Evolutionary conservation across 2,329 filamentous ascomycete genomes (phyloP).

Genomic region (Fusarium kyushuense): DNA sequence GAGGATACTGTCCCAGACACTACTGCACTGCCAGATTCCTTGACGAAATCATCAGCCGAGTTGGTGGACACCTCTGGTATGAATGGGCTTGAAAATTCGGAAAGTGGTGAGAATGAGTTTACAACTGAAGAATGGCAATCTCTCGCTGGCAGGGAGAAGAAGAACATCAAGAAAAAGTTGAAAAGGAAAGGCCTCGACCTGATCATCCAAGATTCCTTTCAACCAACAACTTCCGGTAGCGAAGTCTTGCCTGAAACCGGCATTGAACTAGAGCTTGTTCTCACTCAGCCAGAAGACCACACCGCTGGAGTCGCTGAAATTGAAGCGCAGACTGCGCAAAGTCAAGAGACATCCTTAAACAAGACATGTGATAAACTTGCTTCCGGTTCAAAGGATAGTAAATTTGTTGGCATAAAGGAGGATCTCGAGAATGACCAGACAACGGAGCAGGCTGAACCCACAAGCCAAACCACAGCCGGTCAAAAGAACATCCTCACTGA

Average conservation of each 20-base stretch:
- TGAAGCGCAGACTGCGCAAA: not conserved
- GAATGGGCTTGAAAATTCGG: not conserved
- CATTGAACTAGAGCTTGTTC: not conserved
- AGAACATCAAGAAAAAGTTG: slow-evolving; percentile 42
- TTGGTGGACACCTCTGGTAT: not conserved
- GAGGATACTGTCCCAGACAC: not conserved
- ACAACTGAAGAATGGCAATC: slow-evolving; percentile 33
- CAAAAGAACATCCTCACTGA: not conserved
- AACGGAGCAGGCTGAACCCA: not conserved
- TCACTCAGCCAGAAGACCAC: not conserved
- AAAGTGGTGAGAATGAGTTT: slow-evolving; percentile 16
- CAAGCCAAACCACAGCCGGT: not conserved
- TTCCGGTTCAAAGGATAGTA: not conserved
- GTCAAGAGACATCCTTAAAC: not conserved
- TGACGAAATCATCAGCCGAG: not conserved
- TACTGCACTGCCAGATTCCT: not conserved
- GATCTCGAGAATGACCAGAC: not conserved
- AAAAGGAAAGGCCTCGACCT: slow-evolving; percentile 39
- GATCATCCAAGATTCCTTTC: slow-evolving; percentile 26
- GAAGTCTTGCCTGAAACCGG: not conserved
- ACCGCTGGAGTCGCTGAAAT: not conserved
- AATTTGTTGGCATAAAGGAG: not conserved
- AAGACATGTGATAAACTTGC: not conserved
- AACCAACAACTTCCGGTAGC: not conserved
- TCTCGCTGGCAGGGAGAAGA: slow-evolving; percentile 39